Conservation (phyloP, 1,284 basidiomycete species). For the Lentinus polychrous region DNA sequence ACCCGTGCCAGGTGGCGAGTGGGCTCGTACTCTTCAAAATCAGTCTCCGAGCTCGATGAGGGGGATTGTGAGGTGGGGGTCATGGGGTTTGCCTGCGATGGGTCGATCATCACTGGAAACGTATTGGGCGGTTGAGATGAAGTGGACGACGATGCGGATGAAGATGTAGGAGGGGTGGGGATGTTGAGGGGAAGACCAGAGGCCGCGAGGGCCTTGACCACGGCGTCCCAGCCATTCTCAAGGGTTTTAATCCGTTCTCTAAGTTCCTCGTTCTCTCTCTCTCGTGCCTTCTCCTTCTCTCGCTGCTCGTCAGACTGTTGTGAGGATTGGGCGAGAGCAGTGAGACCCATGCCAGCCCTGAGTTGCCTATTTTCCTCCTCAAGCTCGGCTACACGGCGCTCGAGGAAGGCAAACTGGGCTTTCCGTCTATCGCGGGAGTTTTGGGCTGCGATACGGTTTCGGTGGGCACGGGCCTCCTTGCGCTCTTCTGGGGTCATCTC, state of each 20-base stretch:
- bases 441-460: slow-evolving; percentile 80
- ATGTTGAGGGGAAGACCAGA: slow-evolving; percentile 47
- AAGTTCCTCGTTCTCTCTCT: slow-evolving; percentile 68
- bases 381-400: slow-evolving; percentile 36
- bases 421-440: slow-evolving; percentile 78
- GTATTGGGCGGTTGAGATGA: slow-evolving; percentile 24
- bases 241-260: slow-evolving; percentile 68
- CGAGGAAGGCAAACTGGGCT: slow-evolving; percentile 55
- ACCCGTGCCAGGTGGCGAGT: slow-evolving; percentile 94
- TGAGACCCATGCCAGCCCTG: slow-evolving; percentile 30
- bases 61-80: slow-evolving; percentile 45
- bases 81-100: slow-evolving; percentile 33
- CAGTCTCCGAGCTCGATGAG: slow-evolving; percentile 26
- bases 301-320: slow-evolving; percentile 26
- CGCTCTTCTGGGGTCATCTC: slow-evolving; percentile 62
- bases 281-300: slow-evolving; percentile 40
- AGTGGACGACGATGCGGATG: slow-evolving; percentile 19
- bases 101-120: slow-evolving; percentile 26
- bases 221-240: slow-evolving; percentile 72
- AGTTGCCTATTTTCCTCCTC: slow-evolving; percentile 40
- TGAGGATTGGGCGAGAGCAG: slow-evolving; percentile 20
- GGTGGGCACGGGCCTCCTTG: slow-evolving; percentile 75
- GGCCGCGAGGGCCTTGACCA: slow-evolving; percentile 65
- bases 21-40: slow-evolving; percentile 43
- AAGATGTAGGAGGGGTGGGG: slow-evolving; percentile 22